Evolutionary conservation across 108 stramenopile species (phyloP).

Genomic region (Stephanodiscus triporus): DNA sequence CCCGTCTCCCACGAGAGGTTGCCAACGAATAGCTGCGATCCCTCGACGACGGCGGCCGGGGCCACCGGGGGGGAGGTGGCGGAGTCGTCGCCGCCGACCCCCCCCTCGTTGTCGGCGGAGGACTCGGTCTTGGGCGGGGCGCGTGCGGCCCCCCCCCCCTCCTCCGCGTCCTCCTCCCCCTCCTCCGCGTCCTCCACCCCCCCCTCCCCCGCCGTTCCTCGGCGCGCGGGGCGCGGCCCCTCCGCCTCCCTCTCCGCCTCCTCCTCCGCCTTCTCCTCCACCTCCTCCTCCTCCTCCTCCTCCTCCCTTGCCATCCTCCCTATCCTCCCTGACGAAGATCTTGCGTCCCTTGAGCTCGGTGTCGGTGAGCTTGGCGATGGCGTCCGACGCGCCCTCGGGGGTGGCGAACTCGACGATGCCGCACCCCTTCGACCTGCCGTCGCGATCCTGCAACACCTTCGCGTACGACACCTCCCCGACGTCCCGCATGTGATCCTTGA

Average conservation of each 20-base stretch:
- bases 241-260: not conserved
- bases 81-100: not conserved
- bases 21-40: slow-evolving; percentile 79
- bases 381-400: slow-evolving; percentile 59
- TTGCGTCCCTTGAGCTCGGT: slow-evolving; percentile 63
- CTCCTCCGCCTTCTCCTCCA: slow-evolving; percentile 20
- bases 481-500: slow-evolving; percentile 93
- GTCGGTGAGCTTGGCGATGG: slow-evolving; percentile 76
- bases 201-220: slow-evolving; percentile 19
- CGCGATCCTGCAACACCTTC: slow-evolving; percentile 73
- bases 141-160: slow-evolving; percentile 29
- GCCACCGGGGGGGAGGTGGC: too few relatives aligned
- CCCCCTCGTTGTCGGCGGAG: too few relatives aligned
- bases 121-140: not conserved
- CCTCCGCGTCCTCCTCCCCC: too few relatives aligned
- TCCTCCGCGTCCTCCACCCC: slow-evolving; percentile 30
- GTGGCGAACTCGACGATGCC: slow-evolving; percentile 82
- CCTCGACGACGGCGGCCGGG: too few relatives aligned
- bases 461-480: slow-evolving; percentile 82
- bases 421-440: slow-evolving; percentile 81
- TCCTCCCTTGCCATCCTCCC: slow-evolving; percentile 48
- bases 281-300: slow-evolving; percentile 46
- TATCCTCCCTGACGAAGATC: slow-evolving; percentile 68
- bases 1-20: slow-evolving; percentile 80
- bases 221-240: too few relatives aligned